phyloP scores from a whole-genome alignment of 1,284 basidiomycete species.

The Trichosporon asahii region DNA sequence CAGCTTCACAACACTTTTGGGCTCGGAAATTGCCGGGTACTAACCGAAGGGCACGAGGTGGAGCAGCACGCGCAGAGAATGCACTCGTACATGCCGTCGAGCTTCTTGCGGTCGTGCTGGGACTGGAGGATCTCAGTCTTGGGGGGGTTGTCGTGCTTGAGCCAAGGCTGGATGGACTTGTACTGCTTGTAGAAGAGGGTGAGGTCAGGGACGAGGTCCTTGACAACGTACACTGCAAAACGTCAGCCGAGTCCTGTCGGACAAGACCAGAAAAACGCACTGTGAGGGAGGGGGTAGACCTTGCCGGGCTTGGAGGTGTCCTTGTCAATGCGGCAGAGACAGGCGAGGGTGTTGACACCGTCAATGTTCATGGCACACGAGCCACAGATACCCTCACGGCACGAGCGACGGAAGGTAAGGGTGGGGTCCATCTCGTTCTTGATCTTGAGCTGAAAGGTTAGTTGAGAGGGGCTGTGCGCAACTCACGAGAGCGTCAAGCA shows the following conservation, averaged over 20 bases:
- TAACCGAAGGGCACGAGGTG: constrained; percentile 74
- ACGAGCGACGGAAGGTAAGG: constrained; percentile 92
- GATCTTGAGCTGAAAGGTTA: constrained; percentile 77
- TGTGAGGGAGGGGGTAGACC: constrained; percentile 98
- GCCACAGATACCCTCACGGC: constrained; percentile 97
- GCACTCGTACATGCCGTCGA: constrained; percentile 97
- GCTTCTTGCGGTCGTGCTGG: constrained; percentile 85
- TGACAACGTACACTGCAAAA: constrained; percentile 89
- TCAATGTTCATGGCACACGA: constrained; percentile 99
- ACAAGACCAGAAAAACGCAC: constrained; percentile 57
- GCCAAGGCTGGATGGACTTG: constrained; percentile 95
- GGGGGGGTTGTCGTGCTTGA: constrained; percentile 87
- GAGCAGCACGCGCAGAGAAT: constrained; percentile 77
- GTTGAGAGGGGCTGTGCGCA: background rate
- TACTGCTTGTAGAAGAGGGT: constrained; percentile 79
- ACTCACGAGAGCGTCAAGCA: constrained; percentile 58
- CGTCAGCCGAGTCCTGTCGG: background rate
- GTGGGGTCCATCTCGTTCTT: constrained; percentile 98
- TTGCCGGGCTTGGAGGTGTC: constrained; percentile 69
- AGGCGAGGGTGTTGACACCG: constrained; percentile 95
- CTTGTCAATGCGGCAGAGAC: constrained; percentile 91
- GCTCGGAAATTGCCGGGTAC: constrained; percentile 12
- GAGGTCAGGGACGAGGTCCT: constrained; percentile 83
- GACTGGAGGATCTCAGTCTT: constrained; percentile 75
- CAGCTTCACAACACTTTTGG: constrained; percentile 14